Conservation (phyloP, 2,329 filamentous ascomycete species). For the Lithohypha guttulata region DNA sequence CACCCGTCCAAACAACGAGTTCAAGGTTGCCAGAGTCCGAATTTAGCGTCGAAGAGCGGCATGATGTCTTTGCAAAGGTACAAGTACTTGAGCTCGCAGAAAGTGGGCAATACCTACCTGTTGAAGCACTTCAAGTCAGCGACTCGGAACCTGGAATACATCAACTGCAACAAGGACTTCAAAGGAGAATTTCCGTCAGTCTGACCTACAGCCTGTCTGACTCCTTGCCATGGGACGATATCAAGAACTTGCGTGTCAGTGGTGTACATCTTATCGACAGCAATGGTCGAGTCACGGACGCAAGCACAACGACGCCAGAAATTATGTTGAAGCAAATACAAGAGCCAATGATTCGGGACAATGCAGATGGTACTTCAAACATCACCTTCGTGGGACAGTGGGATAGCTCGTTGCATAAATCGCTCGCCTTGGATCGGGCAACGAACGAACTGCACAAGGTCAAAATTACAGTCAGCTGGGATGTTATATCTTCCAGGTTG, state of each 20-base stretch:
- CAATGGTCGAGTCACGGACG: constrained; percentile 71
- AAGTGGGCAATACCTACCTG: constrained; percentile 78
- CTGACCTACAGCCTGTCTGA: constrained; percentile 88
- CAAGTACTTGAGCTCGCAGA: constrained; percentile 90
- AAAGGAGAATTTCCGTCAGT: constrained; percentile 75
- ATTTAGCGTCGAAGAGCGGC: constrained; percentile 84
- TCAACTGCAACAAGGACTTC: constrained; percentile 88
- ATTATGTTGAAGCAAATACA: constrained; percentile 67
- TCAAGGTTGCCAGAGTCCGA: constrained; percentile 79
- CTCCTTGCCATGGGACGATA: constrained; percentile 76
- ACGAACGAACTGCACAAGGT: constrained; percentile 90
- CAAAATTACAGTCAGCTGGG: constrained; percentile 78
- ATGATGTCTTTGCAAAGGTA: constrained; percentile 79
- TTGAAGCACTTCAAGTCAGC: constrained; percentile 80
- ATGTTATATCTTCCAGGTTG: constrained; percentile 70
- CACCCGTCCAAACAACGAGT: constrained; percentile 39
- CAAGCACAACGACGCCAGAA: constrained; percentile 60
- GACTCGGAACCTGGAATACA: constrained; percentile 82
- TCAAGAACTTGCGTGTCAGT: constrained; percentile 65
- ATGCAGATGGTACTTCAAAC: constrained; percentile 80
- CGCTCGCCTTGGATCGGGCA: constrained; percentile 81
- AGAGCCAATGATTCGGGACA: constrained; percentile 68
- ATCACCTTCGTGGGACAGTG: constrained; percentile 84
- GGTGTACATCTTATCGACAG: constrained; percentile 74
- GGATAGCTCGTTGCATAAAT: constrained; percentile 90